Conservation (phyloP, 1,139 yeast genomes). For the Yamadazyma dendronema region DNA sequence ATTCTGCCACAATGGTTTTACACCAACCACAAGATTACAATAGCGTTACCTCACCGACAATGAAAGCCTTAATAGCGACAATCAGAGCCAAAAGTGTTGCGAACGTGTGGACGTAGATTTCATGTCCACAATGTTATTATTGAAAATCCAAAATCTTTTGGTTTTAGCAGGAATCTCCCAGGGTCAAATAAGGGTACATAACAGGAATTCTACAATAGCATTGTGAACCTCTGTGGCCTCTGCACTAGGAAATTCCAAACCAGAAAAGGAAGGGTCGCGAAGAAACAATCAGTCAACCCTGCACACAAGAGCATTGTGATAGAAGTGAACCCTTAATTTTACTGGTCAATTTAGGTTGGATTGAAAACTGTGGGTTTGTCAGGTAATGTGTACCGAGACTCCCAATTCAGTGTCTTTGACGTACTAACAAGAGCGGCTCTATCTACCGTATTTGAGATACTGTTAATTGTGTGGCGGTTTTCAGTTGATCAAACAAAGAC, state of each 20-base stretch:
- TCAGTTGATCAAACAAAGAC: no score
- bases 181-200: background rate
- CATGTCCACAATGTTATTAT: background rate
- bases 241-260: background rate
- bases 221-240: background rate
- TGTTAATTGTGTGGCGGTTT: no score
- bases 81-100: background rate
- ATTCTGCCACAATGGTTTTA: background rate
- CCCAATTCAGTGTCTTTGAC: background rate
- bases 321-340: background rate
- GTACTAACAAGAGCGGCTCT: background rate
- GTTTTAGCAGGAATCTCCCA: background rate
- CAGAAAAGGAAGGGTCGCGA: conserved; percentile 1
- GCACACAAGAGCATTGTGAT: background rate
- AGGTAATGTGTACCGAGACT: background rate
- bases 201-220: background rate
- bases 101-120: background rate
- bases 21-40: background rate
- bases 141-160: background rate
- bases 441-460: background rate
- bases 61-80: no score
- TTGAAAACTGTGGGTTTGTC: background rate
- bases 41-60: no score
- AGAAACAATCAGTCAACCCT: background rate
- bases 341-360: background rate